Conservation (phyloP, 129 eudicot genomes). For the Solidago caesia region DNA sequence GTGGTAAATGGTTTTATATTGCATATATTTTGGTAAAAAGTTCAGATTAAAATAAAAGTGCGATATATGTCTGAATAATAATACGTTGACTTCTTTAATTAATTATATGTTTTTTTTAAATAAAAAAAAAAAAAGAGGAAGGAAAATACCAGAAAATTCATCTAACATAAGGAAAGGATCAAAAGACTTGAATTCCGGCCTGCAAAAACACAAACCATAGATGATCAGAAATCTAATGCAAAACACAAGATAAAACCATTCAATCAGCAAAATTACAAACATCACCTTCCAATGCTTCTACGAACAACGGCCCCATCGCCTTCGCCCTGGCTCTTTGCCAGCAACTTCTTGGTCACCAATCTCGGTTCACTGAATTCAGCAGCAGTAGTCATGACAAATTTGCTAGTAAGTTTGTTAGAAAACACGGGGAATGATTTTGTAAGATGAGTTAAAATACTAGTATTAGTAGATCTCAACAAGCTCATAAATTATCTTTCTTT, state of each 20-base stretch:
- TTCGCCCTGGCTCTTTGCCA: slow-evolving; percentile 71
- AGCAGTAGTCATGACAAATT: slow-evolving; percentile 39
- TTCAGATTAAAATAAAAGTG: too few species aligned
- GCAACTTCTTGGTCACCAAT: slow-evolving; percentile 63
- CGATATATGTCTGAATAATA: too few species aligned
- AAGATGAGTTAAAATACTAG: slow-evolving; percentile 2
- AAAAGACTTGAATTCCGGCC: slow-evolving; percentile 71
- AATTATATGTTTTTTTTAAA: too few species aligned
- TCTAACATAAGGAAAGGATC: slow-evolving; percentile 94
- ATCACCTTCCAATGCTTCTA: slow-evolving; percentile 93
- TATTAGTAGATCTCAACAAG: background rate
- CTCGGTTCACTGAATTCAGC: slow-evolving; percentile 55
- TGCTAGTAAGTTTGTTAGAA: slow-evolving; percentile 17
- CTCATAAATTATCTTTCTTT: slow-evolving; percentile 11
- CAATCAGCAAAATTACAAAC: background rate
- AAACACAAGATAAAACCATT: background rate
- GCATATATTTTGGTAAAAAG: too few species aligned
- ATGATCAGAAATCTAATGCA: background rate
- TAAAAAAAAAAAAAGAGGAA: too few species aligned
- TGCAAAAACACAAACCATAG: slow-evolving; percentile 28
- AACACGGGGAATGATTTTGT: slow-evolving; percentile 7
- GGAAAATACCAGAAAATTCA: slow-evolving; percentile 67
- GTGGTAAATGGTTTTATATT: too few species aligned
- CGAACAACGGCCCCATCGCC: slow-evolving; percentile 91
- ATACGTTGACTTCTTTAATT: too few species aligned